Percentiles rank a stretch among this genome's conserved stretches.
Evolutionary conservation across 83 land plant species (phyloP).

Genomic region (Thuja plicata): DNA sequence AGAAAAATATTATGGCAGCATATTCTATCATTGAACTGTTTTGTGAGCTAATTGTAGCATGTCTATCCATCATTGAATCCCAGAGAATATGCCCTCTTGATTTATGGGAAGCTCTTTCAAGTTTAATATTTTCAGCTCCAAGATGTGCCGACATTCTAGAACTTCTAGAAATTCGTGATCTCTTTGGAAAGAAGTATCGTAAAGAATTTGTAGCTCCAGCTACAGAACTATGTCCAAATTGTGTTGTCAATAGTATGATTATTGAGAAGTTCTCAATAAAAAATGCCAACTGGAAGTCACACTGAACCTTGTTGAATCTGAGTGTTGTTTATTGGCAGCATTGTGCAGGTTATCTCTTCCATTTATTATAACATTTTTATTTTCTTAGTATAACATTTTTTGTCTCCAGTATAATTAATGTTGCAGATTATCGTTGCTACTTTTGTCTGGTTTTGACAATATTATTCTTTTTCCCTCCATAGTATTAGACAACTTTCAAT

Average conservation of each 20-base stretch:
- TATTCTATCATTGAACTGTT: conserved; percentile 78
- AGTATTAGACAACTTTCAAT: too few species aligned
- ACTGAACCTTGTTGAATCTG: too few species aligned
- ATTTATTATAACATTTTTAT: too few species aligned
- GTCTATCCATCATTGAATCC: conserved; percentile 68
- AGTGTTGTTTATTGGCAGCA: too few species aligned
- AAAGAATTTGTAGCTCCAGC: conserved; percentile 85
- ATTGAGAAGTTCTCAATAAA: too few species aligned
- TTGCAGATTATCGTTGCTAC: too few species aligned
- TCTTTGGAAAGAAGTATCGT: conserved; percentile 82
- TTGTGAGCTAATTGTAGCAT: conserved; percentile 65
- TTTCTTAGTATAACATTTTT: too few species aligned
- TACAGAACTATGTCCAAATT: conserved; percentile 74
- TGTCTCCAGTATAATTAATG: too few species aligned
- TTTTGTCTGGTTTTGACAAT: too few species aligned
- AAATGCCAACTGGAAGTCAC: too few species aligned
- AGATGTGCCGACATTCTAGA: conserved; percentile 91
- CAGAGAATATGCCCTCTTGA: conserved; percentile 89
- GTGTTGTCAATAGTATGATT: conserved; percentile 84
- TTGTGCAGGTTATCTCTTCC: too few species aligned
- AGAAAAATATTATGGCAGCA: conserved; percentile 82
- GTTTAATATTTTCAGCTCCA: conserved; percentile 80
- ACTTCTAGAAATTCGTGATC: conserved; percentile 46
- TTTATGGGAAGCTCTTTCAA: conserved; percentile 81
- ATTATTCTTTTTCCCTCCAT: too few species aligned